Evolutionary conservation across 179 eudicot species (phyloP).

Genomic region (Sideroxylon spinosum): DNA sequence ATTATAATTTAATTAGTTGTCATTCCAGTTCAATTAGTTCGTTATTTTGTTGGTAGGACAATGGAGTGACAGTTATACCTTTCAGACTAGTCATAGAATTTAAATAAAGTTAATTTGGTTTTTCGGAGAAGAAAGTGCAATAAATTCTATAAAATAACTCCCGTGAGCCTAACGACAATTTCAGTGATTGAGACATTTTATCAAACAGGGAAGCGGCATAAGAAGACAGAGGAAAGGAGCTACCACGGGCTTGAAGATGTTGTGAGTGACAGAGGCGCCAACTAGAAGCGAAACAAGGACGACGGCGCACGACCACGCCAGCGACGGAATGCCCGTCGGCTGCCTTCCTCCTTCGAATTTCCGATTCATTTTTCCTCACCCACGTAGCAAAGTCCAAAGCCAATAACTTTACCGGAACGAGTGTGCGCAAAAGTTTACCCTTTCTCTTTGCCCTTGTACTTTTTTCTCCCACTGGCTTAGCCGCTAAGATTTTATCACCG

Average conservation of each 20-base stretch:
- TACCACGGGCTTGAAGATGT: slow-evolving; percentile 25
- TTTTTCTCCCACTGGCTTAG: too few relatives aligned
- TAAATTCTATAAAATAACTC: not conserved
- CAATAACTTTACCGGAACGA: too few relatives aligned
- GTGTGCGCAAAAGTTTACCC: too few relatives aligned
- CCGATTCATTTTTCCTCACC: slow-evolving; percentile 24
- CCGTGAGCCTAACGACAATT: not conserved
- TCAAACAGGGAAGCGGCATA: slow-evolving; percentile 6
- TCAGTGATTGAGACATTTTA: not conserved
- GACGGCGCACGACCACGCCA: slow-evolving; percentile 62
- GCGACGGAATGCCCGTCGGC: slow-evolving; percentile 72
- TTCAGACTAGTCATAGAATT: too few relatives aligned
- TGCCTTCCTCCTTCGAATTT: slow-evolving; percentile 47
- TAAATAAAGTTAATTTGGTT: not conserved
- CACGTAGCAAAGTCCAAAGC: too few relatives aligned
- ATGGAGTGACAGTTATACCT: too few relatives aligned
- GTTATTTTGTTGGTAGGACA: too few relatives aligned
- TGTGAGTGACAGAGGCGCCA: slow-evolving; percentile 78
- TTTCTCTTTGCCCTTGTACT: too few relatives aligned
- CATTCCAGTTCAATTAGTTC: too few relatives aligned
- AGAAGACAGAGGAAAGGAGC: not conserved
- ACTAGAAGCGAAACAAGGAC: slow-evolving; percentile 62
- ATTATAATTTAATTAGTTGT: too few relatives aligned
- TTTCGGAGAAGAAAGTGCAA: not conserved
- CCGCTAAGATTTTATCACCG: too few relatives aligned